Conservation (phyloP, 1,139 yeast genomes). For the Geotrichum klebahnii region DNA sequence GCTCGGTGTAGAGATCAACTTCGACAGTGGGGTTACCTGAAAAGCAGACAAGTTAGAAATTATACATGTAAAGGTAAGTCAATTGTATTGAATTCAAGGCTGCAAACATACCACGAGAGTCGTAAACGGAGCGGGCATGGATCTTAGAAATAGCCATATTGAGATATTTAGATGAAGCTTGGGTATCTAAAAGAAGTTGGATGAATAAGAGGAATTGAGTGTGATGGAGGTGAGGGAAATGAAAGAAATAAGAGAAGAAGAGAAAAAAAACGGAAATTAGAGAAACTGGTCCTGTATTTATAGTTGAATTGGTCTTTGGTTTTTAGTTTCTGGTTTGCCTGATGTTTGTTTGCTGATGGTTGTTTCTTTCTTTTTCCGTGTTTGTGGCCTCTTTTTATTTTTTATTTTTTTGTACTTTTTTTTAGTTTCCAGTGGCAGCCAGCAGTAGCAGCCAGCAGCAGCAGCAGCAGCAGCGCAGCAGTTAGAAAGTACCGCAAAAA, state of each 20-base stretch:
- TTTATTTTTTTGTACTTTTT: neutral
- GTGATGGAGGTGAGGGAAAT: neutral
- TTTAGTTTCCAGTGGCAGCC: neutral
- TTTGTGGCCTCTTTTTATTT: conserved; percentile 7
- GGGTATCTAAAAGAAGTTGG: too few relatives aligned
- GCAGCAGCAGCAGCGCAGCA: neutral
- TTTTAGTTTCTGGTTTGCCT: neutral
- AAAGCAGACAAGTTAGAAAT: neutral
- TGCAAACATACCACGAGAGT: conserved; percentile 71
- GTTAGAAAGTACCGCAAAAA: conserved; percentile 3
- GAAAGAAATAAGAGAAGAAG: neutral
- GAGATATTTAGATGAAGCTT: too few relatives aligned
- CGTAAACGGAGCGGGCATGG: conserved; percentile 90
- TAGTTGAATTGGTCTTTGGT: neutral
- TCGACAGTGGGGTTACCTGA: conserved; percentile 82
- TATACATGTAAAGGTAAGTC: neutral
- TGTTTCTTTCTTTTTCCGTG: neutral
- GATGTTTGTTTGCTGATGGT: neutral
- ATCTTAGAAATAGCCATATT: conserved; percentile 61
- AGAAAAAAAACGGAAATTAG: conserved; percentile 1
- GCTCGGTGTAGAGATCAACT: conserved; percentile 81
- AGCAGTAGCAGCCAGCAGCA: neutral
- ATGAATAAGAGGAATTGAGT: neutral
- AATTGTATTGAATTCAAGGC: neutral
- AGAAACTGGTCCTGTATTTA: neutral